A percentile compares a stretch with the other conserved stretches of the same genome.
These are phyloP conservation scores for Solanum aculeatissimum DNA, from an alignment of 305 asterid genomes.

Conservation along the genomic window DNA sequence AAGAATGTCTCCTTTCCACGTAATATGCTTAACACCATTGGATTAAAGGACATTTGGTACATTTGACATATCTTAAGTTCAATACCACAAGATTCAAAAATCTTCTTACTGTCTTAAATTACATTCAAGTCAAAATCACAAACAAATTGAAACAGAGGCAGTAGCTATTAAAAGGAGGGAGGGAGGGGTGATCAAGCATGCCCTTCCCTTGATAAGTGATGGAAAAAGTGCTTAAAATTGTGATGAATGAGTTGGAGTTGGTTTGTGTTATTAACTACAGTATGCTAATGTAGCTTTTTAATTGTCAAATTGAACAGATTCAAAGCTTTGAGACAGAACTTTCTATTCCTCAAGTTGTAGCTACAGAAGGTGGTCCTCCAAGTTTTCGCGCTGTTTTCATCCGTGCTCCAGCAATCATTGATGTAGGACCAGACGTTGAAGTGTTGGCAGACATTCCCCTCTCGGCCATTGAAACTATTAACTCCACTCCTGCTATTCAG, in stretches of 20 bases:
- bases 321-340: slow-evolving; percentile 94
- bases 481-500: slow-evolving; percentile 18
- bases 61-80: too few relatives aligned
- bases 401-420: slow-evolving; percentile 93
- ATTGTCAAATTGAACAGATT: slow-evolving; percentile 27
- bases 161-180: not conserved
- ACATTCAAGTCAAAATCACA: too few relatives aligned
- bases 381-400: slow-evolving; percentile 81
- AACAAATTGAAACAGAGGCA: too few relatives aligned
- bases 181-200: not conserved
- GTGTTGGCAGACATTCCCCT: slow-evolving; percentile 67
- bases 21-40: too few relatives aligned
- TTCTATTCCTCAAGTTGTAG: slow-evolving; percentile 63
- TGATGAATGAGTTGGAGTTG: not conserved
- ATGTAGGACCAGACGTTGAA: slow-evolving; percentile 87
- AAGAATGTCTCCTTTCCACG: too few relatives aligned
- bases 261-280: not conserved
- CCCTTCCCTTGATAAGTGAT: not conserved
- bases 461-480: slow-evolving; percentile 26
- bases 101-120: too few relatives aligned
- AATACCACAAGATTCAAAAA: too few relatives aligned
- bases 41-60: too few relatives aligned
- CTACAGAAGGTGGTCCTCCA: slow-evolving; percentile 86
- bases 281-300: not conserved
- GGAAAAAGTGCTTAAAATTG: not conserved